Base-by-base conservation (phyloP, 495 filamentous ascomycete species). In the Hypoxylon perforatum region DNA sequence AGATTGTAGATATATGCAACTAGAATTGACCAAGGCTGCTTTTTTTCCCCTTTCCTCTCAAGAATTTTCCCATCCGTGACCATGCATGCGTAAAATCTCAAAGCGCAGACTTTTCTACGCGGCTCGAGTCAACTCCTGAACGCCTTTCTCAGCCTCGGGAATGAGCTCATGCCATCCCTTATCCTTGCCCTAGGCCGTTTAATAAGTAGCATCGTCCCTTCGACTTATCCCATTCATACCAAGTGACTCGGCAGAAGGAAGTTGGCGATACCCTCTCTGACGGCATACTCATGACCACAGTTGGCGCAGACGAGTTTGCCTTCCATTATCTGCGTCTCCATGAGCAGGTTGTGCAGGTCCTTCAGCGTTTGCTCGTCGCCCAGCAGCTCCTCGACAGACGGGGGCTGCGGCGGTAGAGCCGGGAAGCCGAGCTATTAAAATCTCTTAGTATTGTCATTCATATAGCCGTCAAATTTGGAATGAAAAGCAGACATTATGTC, bases 211-310 rank as follows among this genome's bases (percentile, higher is more conserved):
- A 28, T 8, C 25, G 25, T 28, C 25, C 3, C 8, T 38, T n/a
- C 9, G 35, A 12, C 9, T 38, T 12, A 44, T 18, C 17, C 11
- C 41, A 18, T 18, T 78, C 74, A 86, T 53, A 92, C 95, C 71
- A 98, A 77, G 81, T 98, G 95, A 71, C 90, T 94, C 15, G 95
- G 95, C 73, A 99, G 79, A 67, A 99, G 80, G 73, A 99, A 99
- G 75, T 98, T 98, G 45, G 93, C 92, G 70, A 98, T 96, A 19
- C 95, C 96, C 77, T 98, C 93, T 73, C 92, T 91, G 41, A 99
- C 89, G 70, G 87, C 86, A 77, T 98, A 98, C 78, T 94, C 89
- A 75, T 98, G 93, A 57, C 91, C 91, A 78, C 95, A 98, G 74
- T 90, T 91, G 48, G 88, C 93, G 74, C 95, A 99, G 21, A 93